Base-by-base conservation (phyloP, 2,329 filamentous ascomycete species). In the Aspergillus novoparasiticus region DNA sequence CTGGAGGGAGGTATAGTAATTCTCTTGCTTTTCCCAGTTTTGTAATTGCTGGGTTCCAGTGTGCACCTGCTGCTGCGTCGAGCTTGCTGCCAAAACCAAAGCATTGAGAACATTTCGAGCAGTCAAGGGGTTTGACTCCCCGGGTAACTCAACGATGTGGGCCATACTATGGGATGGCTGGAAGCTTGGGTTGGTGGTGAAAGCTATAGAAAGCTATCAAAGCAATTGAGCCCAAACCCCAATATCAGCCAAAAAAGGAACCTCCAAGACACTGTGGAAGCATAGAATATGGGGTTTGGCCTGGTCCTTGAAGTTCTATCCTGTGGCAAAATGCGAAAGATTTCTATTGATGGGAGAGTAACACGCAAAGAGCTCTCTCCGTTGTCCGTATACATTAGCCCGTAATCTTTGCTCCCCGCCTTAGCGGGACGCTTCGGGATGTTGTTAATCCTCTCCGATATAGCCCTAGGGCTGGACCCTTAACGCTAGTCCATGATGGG, bases 81-180 rank as follows among this genome's bases (percentile, higher is more conserved):
- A 83, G 21, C 89, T 89, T 48, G 86, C 86, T 39, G 89, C 89
- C 60, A 86, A 82, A 64, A 88, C 81, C 59, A 94, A 81, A 12
- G 86, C 85, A 66, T 86, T 85, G 72, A 87, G 88, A 30, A 94
- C 84, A 73, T 89, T 86, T 63, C 85, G 82, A 62, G 85, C 78
- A 63, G 78, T 88, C 66, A 94, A 81, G 60, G 91, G 90, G 69
- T 85, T 93, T 51, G 93, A 90, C 80, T 95, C 93, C 68, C 91
- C 93, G 8, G 91, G 86, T 64, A 93, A 88, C 81, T 96, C 93
- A 74, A 96, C 88, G 64, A 86, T 79, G 76, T 89, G 89, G 75
- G 83, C 87, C 90, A 92, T 92, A 72, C 64, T 67, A 65, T 70
- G 63, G 75, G 39, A 61, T 26, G 56, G 39, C 57, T 43, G 19